phyloP scores from a whole-genome alignment of 1,139 yeast genomes.

The Taphrina flavorubra region DNA sequence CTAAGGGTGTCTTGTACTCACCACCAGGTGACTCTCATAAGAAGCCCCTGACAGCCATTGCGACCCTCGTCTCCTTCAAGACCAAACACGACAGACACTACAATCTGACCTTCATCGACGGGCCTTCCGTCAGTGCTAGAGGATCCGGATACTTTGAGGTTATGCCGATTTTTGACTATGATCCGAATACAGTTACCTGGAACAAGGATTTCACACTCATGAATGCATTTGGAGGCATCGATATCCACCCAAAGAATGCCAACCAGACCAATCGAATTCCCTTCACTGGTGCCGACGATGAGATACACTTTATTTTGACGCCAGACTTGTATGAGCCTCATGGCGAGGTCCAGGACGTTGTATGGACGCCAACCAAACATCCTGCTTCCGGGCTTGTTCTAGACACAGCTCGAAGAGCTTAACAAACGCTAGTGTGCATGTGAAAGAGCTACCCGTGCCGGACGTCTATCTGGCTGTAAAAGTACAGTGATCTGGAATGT shows the following conservation, averaged over 20 bases:
- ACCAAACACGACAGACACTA: constrained; percentile 4
- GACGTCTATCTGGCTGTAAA: no score
- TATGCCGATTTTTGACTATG: constrained; percentile 1
- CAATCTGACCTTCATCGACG: constrained; percentile 11
- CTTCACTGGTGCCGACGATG: constrained; percentile 2
- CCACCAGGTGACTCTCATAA: neutral
- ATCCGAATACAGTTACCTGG: constrained; percentile 7
- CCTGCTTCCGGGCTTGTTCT: constrained; percentile 5
- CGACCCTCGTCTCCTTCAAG: constrained; percentile 13
- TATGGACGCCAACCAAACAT: constrained; percentile 9
- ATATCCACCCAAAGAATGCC: neutral
- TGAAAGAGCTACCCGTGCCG: no score
- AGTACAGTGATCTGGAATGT: no score
- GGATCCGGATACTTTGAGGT: neutral
- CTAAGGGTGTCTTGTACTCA: constrained; percentile 6
- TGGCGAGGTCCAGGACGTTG: constrained; percentile 4
- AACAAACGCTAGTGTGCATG: neutral
- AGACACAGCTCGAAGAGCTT: constrained; percentile 8
- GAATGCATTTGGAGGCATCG: neutral
- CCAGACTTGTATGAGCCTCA: constrained; percentile 5
- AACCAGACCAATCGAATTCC: constrained; percentile 1
- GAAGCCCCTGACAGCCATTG: constrained; percentile 2
- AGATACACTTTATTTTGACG: constrained; percentile 8
- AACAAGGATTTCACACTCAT: neutral
- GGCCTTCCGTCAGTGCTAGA: neutral